Evolutionary conservation across 2,329 filamentous ascomycete species (phyloP).

Genomic region (Zasmidium angulare): DNA sequence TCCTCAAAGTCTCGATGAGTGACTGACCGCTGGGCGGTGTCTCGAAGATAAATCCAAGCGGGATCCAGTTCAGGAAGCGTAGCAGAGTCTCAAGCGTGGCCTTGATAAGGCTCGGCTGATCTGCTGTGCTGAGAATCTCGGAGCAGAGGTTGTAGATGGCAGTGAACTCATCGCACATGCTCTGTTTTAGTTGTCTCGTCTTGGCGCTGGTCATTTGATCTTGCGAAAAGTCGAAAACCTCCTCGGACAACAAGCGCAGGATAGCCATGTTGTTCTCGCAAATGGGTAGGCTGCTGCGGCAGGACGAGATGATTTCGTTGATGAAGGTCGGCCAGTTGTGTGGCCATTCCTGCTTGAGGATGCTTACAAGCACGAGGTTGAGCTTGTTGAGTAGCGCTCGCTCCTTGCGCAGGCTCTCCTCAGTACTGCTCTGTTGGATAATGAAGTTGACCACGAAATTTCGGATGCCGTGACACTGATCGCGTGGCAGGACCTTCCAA

Average conservation of each 20-base stretch:
- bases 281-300: constrained; percentile 90
- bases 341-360: constrained; percentile 99
- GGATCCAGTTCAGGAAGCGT: constrained; percentile 98
- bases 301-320: constrained; percentile 97
- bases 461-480: constrained; percentile 95
- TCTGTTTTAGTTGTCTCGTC: constrained; percentile 93
- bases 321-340: constrained; percentile 99
- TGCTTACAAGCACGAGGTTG: constrained; percentile 93
- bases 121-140: constrained; percentile 87
- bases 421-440: constrained; percentile 85
- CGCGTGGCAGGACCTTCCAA: constrained; percentile 95
- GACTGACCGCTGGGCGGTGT: constrained; percentile 62
- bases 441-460: constrained; percentile 99
- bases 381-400: constrained; percentile 95
- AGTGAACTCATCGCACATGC: constrained; percentile 98
- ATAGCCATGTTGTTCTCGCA: constrained; percentile 99
- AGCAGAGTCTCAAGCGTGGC: constrained; percentile 95
- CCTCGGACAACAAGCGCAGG: constrained; percentile 88
- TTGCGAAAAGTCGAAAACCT: constrained; percentile 98
- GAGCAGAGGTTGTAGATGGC: constrained; percentile 97
- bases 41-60: constrained; percentile 97
- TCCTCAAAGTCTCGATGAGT: constrained; percentile 90
- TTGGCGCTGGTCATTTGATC: constrained; percentile 99
- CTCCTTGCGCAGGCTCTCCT: constrained; percentile 81
- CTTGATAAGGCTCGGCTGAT: constrained; percentile 84